Evolutionary conservation across 1,284 basidiomycete species (phyloP), one percentile per base, ranked within the genome.

Genomic region (Ganoderma leucocontextum): DNA sequence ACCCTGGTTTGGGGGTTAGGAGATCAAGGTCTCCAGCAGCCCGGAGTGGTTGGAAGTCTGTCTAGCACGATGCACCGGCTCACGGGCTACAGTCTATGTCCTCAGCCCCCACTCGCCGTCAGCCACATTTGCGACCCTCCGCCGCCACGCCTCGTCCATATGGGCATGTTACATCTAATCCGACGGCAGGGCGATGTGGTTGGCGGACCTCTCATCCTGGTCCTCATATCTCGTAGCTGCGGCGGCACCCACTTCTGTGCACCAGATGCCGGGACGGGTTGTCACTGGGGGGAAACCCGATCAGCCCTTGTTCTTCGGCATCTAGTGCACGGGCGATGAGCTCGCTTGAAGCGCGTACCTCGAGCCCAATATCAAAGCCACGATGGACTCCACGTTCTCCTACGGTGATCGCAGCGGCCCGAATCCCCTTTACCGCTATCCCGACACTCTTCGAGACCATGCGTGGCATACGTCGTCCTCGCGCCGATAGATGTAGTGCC

Each of bases 11-110:
- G 35, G 52, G 52, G n/a, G 22, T 15, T 15, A 9, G 13, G 15
- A 2, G 29, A 55, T 55, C 15, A 33, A 29, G 2, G 52, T 55
- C 33, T 35, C 33, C 5, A 15, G 52, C 29, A 35, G 52, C 8
- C 52, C 52, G 52, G 52, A 55, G 33, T 53, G 52, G 29, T 33
- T 53, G 25, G 52, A 53, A 29, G 4, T 35, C 29, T 55, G 52
- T 35, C 52, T 55, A 4, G 25, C 15, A 17, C 33, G 52, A 35
- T 55, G 52, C 33, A 13, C 29, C 33, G 29, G 52, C 17, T 29
- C 33, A 15, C 33, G 13, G 15, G 29, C 52, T 7, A 19, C 15
- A 19, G 29, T 55, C 17, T 55, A 33, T 35, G 52, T 55, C n/a
- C 2, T 49, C 22, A 12, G 10, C 6, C 7, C 52, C 15, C 15